Percentiles rank a stretch among this genome's conserved stretches.
phyloP scores from a whole-genome alignment of 306 rosid genomes.

The Cicer pinnatifidum region DNA sequence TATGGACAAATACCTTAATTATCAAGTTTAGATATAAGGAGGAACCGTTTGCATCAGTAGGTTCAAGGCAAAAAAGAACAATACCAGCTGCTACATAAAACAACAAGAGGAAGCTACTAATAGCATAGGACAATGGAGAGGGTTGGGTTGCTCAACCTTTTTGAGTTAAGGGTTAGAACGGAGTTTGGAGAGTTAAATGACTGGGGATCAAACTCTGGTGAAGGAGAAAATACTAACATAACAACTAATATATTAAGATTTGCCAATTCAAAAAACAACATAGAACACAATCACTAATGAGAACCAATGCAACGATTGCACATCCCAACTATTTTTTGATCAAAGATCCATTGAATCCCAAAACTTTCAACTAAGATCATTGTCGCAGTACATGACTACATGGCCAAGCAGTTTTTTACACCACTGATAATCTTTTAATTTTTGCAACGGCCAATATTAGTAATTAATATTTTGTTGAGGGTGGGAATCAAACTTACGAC shows the following conservation, averaged over 20 bases:
- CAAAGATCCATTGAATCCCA: background rate
- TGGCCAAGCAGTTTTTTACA: no score
- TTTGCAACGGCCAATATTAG: no score
- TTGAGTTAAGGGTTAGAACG: no score
- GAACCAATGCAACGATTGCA: background rate
- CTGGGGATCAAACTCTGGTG: no score
- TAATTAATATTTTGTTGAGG: no score
- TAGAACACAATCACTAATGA: conserved; percentile 23
- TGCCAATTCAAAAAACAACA: background rate
- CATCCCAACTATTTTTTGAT: background rate
- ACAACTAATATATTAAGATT: no score
- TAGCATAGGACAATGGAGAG: background rate
- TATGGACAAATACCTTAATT: background rate
- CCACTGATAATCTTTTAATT: no score
- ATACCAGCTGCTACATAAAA: background rate
- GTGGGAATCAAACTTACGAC: no score
- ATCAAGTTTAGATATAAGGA: background rate
- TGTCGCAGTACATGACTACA: background rate
- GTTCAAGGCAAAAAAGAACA: background rate
- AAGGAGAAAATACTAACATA: no score
- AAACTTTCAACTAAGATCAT: background rate
- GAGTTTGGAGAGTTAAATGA: no score
- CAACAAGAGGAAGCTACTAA: background rate
- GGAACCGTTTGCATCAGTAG: background rate
- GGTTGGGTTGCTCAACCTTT: no score